These are phyloP conservation scores for Akanthomyces dipterigenus DNA, from an alignment of 2,329 filamentous ascomycete genomes.

Conservation along the genomic window DNA sequence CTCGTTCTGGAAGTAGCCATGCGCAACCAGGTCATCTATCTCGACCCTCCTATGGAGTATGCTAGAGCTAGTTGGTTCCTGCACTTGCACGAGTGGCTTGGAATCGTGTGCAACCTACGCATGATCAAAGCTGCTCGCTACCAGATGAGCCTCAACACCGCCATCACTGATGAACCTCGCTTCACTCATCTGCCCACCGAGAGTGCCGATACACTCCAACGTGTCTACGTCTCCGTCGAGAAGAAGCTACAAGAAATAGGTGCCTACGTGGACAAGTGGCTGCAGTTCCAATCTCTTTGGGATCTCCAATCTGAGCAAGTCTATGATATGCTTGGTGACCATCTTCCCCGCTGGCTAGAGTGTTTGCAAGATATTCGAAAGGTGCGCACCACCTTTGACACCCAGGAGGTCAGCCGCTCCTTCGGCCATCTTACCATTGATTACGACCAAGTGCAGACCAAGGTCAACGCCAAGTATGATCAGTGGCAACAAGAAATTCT, in stretches of 20 bases:
- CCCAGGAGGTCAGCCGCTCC: constrained; percentile 82
- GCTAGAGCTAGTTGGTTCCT: constrained; percentile 90
- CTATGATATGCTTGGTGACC: constrained; percentile 84
- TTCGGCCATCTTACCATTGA: constrained; percentile 95
- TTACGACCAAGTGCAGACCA: constrained; percentile 97
- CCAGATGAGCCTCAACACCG: constrained; percentile 73
- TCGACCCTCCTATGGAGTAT: constrained; percentile 88
- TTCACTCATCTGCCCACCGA: constrained; percentile 81
- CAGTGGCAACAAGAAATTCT: constrained; percentile 99
- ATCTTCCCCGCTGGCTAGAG: constrained; percentile 88
- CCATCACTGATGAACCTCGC: constrained; percentile 56
- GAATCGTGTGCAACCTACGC: constrained; percentile 82
- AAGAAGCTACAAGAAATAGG: constrained; percentile 73
- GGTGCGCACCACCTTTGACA: constrained; percentile 93
- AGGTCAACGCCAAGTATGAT: constrained; percentile 98
- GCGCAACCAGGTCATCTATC: constrained; percentile 94
- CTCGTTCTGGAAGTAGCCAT: constrained; percentile 91
- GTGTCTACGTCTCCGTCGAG: constrained; percentile 79
- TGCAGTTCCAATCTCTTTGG: constrained; percentile 98
- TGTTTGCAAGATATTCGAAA: constrained; percentile 95
- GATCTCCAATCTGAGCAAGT: constrained; percentile 94
- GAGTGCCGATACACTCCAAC: constrained; percentile 71
- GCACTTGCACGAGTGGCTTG: constrained; percentile 90
- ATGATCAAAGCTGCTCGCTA: constrained; percentile 95
- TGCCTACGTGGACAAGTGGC: constrained; percentile 91